These are phyloP conservation scores for Fusarium anthophilum DNA, from an alignment of 2,329 filamentous ascomycete species.

Conservation along the genomic window DNA sequence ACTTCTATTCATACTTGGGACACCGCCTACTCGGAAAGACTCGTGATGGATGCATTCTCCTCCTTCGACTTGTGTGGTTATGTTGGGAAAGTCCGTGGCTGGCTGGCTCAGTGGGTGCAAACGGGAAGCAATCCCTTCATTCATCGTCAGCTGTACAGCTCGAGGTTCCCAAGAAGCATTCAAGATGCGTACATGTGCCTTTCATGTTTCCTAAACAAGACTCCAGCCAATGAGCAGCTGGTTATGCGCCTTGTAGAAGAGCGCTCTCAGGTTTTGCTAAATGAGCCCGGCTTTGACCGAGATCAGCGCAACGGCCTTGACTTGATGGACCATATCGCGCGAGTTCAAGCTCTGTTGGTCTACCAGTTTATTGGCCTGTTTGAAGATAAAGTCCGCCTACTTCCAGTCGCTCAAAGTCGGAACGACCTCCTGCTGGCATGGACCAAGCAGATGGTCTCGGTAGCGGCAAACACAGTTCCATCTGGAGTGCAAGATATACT, in stretches of 20 bases:
- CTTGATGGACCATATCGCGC: not conserved
- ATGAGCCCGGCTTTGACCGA: not conserved
- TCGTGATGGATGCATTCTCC: not conserved
- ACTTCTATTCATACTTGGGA: not conserved
- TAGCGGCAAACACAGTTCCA: not conserved
- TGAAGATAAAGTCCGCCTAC: not conserved
- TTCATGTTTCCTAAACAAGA: not conserved
- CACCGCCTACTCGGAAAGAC: not conserved
- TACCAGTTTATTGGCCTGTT: not conserved
- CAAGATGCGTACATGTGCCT: not conserved
- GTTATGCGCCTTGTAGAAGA: not conserved
- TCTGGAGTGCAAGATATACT: not conserved
- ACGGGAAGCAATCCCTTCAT: not conserved
- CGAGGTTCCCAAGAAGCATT: not conserved
- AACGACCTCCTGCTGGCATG: not conserved
- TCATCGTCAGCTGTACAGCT: not conserved
- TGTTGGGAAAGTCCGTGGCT: not conserved
- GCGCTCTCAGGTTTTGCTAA: not conserved
- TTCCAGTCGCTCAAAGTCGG: not conserved
- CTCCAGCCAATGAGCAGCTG: not conserved
- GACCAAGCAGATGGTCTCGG: not conserved
- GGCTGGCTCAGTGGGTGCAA: not conserved
- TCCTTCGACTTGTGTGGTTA: not conserved
- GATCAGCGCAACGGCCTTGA: not conserved
- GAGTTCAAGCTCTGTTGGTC: not conserved